Base-by-base conservation (phyloP, 257 asterid species). In the Mitragyna speciosa region DNA sequence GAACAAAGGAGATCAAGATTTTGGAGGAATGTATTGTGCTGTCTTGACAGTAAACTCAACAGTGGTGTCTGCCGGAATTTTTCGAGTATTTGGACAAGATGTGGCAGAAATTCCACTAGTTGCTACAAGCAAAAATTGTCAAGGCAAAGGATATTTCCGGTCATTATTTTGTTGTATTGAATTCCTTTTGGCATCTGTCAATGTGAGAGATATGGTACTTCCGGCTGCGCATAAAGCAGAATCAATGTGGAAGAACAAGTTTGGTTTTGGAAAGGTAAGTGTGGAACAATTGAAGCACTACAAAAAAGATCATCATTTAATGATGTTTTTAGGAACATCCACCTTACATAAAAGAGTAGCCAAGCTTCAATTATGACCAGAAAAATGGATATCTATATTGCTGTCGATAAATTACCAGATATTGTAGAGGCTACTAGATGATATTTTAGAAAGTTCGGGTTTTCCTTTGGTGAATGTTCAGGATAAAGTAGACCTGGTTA, bases 31-130 rank as follows among this genome's bases (percentile, higher is more conserved):
- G 92, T 86, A 87, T 75, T 90, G 97, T 74, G 96, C 96, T 39
- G 56, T 91, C 68, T 41, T 93, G 84, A 90, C 82, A 76, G 94
- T 93, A 82, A 85, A 85, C 82, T 83, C 93, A 12, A 79, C 10
- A 56, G 93, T 95, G 54, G 98, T 93, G 22, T 92, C 94, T 73
- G 96, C 92, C 63, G 99, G 90, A 17, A 81, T 92, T 24, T 73
- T 95, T 49, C 97, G 99, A 52, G 73, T 93, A 49, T 93, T 90
- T 64, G 98, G 99, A 10, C 87, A 86, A 86, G 96, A 92, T 82
- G 86, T 92, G 31, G 99, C 97, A 1, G 98, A 95, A 86, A 92
- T 93, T 51, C 99, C 99, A 20, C 82, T 95, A 36, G 99, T 93
- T 67, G 99, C 99, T 7, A 95, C 99, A 7, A 76, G 84, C 73